phyloP scores from a whole-genome alignment of 495 filamentous ascomycete genomes.

The Amniculicola lignicola region DNA sequence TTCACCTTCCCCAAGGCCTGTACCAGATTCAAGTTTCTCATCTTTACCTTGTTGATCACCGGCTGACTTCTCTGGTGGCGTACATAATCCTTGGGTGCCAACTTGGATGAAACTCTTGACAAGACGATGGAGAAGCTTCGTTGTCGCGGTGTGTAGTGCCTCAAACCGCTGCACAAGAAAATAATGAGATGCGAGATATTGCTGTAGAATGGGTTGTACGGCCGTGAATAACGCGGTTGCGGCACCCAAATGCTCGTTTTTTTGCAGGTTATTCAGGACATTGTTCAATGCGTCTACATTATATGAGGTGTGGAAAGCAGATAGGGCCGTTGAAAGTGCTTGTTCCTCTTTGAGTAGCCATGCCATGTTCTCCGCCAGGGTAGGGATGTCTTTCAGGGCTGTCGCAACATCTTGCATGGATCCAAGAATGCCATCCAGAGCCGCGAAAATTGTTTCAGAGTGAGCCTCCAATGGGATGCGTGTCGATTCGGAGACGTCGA shows the following conservation, averaged over 20 bases:
- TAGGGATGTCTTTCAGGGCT: constrained; percentile 18
- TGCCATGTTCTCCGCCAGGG: constrained; percentile 19
- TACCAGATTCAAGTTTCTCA: constrained; percentile 84
- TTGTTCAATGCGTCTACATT: not conserved
- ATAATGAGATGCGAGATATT: constrained; percentile 62
- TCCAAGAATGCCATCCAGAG: constrained; percentile 37
- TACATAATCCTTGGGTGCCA: constrained; percentile 83
- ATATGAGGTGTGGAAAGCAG: constrained; percentile 13
- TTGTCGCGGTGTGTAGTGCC: constrained; percentile 62
- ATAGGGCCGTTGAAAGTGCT: constrained; percentile 7
- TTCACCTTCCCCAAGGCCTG: constrained; percentile 92
- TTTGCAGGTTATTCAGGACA: constrained; percentile 5
- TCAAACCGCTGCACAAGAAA: constrained; percentile 52
- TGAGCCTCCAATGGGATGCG: constrained; percentile 4
- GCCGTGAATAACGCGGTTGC: constrained; percentile 54
- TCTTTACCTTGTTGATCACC: constrained; percentile 60
- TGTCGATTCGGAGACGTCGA: not conserved
- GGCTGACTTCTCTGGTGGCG: constrained; percentile 67
- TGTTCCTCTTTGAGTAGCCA: constrained; percentile 36
- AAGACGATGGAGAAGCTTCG: constrained; percentile 70
- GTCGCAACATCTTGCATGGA: constrained; percentile 38
- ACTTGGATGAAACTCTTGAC: constrained; percentile 72
- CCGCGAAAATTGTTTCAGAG: constrained; percentile 4
- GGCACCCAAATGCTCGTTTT: constrained; percentile 1
- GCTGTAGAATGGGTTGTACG: constrained; percentile 68